These are phyloP conservation scores for Fusarium sp. DNA, from an alignment of 2,329 filamentous ascomycete genomes.

Conservation along the genomic window DNA sequence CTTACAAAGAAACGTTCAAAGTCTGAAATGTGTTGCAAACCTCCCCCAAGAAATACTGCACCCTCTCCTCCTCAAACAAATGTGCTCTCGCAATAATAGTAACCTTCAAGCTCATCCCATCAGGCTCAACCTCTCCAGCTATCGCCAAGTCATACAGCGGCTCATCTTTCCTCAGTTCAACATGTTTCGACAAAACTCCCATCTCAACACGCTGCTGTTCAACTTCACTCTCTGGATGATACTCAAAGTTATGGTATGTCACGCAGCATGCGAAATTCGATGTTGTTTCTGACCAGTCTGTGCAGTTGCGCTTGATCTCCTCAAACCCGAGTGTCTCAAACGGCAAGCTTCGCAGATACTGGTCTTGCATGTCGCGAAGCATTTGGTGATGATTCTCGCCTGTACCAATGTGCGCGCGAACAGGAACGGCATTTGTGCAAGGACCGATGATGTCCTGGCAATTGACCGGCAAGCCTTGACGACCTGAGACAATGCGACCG, in stretches of 20 bases:
- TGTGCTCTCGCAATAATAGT: neutral
- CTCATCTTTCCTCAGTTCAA: constrained; percentile 7
- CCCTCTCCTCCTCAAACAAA: neutral
- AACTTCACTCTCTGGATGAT: constrained; percentile 18
- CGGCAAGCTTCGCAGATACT: constrained; percentile 27
- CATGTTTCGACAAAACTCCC: constrained; percentile 15
- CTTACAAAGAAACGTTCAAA: neutral
- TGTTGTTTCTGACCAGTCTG: constrained; percentile 17
- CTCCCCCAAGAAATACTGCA: neutral
- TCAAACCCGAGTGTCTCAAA: constrained; percentile 34
- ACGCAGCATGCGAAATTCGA: constrained; percentile 7
- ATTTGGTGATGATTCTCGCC: neutral
- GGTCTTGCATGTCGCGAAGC: constrained; percentile 30
- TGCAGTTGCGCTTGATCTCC: constrained; percentile 37
- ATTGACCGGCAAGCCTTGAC: constrained; percentile 20
- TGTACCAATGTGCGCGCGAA: neutral
- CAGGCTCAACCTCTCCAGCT: constrained; percentile 18
- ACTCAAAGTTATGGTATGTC: constrained; percentile 22
- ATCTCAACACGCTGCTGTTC: constrained; percentile 12
- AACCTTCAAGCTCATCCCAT: neutral
- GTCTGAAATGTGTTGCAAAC: neutral
- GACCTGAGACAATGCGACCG: constrained; percentile 35
- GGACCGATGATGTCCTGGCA: constrained; percentile 33
- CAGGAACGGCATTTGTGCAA: constrained; percentile 12
- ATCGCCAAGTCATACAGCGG: constrained; percentile 15